These are phyloP conservation scores for Trypanosoma melophagium DNA, from an alignment of 208 protist species.

Conservation along the genomic window DNA sequence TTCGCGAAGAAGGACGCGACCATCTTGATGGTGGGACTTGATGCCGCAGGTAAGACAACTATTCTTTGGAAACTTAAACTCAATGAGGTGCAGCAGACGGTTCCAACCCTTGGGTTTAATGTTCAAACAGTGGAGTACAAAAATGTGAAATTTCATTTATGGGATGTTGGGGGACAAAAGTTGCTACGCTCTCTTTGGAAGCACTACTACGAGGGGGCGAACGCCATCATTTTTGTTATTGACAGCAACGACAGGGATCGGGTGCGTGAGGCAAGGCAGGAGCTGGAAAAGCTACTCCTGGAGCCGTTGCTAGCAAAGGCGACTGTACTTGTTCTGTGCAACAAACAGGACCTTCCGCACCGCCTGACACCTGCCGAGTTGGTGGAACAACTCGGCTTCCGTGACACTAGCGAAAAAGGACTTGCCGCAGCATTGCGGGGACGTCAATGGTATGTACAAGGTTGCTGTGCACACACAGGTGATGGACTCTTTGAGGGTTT, in stretches of 20 bases:
- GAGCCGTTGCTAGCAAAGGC: slow-evolving; percentile 85
- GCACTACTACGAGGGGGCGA: slow-evolving; percentile 96
- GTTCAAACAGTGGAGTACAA: slow-evolving; percentile 98
- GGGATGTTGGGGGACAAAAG: slow-evolving; percentile 97
- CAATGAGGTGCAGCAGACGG: slow-evolving; percentile 94
- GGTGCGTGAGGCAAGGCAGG: slow-evolving; percentile 71
- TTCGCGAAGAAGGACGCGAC: slow-evolving; percentile 91
- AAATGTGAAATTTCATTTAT: slow-evolving; percentile 97
- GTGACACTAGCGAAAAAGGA: slow-evolving; percentile 29
- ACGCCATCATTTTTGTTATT: slow-evolving; percentile 94
- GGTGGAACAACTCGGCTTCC: slow-evolving; percentile 57
- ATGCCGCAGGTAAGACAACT: slow-evolving; percentile 97
- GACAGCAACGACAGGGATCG: slow-evolving; percentile 92
- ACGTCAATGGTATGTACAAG: slow-evolving; percentile 93
- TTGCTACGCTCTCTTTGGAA: slow-evolving; percentile 94
- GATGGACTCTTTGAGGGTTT: slow-evolving; percentile 97
- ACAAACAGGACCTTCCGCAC: slow-evolving; percentile 94
- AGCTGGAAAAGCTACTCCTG: slow-evolving; percentile 71
- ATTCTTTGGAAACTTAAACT: slow-evolving; percentile 98
- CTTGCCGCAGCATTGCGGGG: slow-evolving; percentile 39
- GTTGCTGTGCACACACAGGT: slow-evolving; percentile 94
- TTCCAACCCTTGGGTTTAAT: slow-evolving; percentile 98
- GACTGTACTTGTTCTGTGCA: slow-evolving; percentile 92
- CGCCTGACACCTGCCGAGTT: slow-evolving; percentile 58
- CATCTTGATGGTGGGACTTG: slow-evolving; percentile 95